Evolutionary conservation across 169 alveolate species (phyloP).

Genomic region (Miamiensis avidus): DNA sequence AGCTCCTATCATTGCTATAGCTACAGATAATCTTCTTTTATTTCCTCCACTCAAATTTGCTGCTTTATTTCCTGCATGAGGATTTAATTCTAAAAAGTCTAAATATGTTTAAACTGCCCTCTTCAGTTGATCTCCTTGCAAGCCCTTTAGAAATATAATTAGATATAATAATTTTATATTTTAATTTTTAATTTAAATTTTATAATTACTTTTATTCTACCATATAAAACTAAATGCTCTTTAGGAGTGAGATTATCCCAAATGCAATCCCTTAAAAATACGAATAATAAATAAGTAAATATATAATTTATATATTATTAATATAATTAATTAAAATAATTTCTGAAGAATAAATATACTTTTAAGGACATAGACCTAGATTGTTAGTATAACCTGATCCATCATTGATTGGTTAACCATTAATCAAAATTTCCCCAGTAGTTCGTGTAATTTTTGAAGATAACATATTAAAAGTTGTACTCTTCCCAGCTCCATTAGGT

Average conservation of each 20-base stretch:
- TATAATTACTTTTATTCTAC: constrained; percentile 56
- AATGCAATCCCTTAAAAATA: constrained; percentile 34
- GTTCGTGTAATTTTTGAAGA: constrained; percentile 51
- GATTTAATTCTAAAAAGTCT: background rate
- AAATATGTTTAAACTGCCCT: background rate
- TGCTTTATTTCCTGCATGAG: background rate
- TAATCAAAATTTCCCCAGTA: constrained; percentile 50
- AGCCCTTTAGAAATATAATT: background rate
- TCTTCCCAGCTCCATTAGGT: constrained; percentile 68
- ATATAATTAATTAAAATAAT: too few relatives aligned
- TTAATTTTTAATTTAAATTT: constrained; percentile 26
- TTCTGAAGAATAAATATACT: background rate
- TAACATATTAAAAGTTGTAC: constrained; percentile 59
- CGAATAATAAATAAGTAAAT: too few relatives aligned
- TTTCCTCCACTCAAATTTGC: constrained; percentile 82
- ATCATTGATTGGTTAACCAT: constrained; percentile 9
- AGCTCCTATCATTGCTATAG: constrained; percentile 87
- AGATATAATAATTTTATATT: too few relatives aligned
- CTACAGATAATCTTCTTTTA: constrained; percentile 83
- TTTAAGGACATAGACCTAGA: background rate
- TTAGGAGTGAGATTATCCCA: constrained; percentile 69
- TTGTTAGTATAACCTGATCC: background rate
- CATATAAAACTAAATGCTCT: constrained; percentile 71
- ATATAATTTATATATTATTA: too few relatives aligned
- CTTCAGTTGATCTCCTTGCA: background rate